A percentile compares a stretch with the other conserved stretches of the same genome.
Conservation (phyloP, 176 grass and related monocot genomes). For the Miscanthus lutarioriparius region DNA sequence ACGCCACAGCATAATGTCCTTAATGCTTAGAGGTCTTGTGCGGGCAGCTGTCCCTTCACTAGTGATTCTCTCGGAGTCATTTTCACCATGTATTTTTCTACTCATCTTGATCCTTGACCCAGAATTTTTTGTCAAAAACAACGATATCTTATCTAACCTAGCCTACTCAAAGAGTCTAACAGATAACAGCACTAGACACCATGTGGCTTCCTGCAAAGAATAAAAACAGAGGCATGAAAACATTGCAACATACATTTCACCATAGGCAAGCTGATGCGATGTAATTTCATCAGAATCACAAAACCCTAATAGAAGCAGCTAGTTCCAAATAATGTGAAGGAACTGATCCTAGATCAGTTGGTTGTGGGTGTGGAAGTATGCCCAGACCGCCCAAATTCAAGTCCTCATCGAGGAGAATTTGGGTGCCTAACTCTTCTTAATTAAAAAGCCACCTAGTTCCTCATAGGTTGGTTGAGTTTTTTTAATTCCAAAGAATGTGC, state of each 20-base stretch:
- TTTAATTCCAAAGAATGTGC: not conserved
- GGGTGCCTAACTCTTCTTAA: not conserved
- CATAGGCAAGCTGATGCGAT: not conserved
- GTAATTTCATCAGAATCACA: not conserved
- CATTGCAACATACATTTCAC: not conserved
- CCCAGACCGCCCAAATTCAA: not conserved
- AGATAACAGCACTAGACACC: not conserved
- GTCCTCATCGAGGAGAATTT: not conserved
- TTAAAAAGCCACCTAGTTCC: not conserved
- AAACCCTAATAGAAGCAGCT: not conserved
- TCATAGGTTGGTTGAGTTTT: not conserved
- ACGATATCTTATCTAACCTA: conserved; percentile 1
- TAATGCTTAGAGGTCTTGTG: conserved; percentile 82
- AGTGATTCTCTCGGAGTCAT: conserved; percentile 24
- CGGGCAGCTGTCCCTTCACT: conserved; percentile 72
- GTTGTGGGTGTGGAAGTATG: not conserved
- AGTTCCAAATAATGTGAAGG: not conserved
- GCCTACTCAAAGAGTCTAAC: not conserved
- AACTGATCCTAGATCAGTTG: not conserved
- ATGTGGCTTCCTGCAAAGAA: conserved; percentile 29
- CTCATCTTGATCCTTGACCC: conserved; percentile 54
- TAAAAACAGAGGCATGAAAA: conserved; percentile 16
- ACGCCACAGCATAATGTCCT: conserved; percentile 78
- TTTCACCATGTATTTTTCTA: conserved; percentile 43
- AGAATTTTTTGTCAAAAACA: not conserved